Evolutionary conservation across 2,329 filamentous ascomycete genomes (phyloP), one percentile per base, ranked within the genome.

Genomic region (Aspergillus proliferans): DNA sequence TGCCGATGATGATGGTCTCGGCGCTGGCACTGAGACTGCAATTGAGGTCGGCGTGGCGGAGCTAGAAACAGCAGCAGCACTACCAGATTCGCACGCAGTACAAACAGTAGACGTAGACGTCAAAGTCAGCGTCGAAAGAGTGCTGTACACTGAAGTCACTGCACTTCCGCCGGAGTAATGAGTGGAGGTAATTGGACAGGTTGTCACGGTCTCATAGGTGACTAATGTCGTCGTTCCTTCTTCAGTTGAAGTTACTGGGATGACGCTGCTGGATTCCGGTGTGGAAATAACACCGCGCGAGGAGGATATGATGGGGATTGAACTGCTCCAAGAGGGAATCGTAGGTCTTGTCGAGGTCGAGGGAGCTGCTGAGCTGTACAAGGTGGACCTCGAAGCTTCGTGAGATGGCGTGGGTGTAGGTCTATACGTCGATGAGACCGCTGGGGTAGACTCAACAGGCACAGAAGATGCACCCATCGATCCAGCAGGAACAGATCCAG

Each of bases 141-240:
- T 84, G 60, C 78, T 82, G 50, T 74, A 77, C 43, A 81, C 62
- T 19, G 78, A 68, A 45, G 82, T 62, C 9, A 75, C 77, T 48
- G 77, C 71, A 1, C 76, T 76, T 42, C 74, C 70, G 34, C 77
- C 62, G 2, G 71, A 73, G 43, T 75, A 71, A 39, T 61, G 46
- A 6, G 62, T 67, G 40, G 52, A 51, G 15, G 65, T 68, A 1
- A 68, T 62, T 9, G 66, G 65, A 49, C 59, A 67, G 26, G 58
- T 65, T 15, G 65, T 67, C 21, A 59, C 52, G 5, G 64, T 69
- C 12, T 50, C 55, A 44, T 61, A 62, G 15, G 58, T 62, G 42
- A 56, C 43, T 6, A 52, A 45, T 2, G 53, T 54, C 4, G 53
- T 54, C 2, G 47, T 52, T 4, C 26, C 26, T 40, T 49, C 55